A percentile compares a stretch with the other conserved stretches of the same genome.
Conservation (phyloP, 805 yeast genomes). For the Hanseniaspora singularis region DNA sequence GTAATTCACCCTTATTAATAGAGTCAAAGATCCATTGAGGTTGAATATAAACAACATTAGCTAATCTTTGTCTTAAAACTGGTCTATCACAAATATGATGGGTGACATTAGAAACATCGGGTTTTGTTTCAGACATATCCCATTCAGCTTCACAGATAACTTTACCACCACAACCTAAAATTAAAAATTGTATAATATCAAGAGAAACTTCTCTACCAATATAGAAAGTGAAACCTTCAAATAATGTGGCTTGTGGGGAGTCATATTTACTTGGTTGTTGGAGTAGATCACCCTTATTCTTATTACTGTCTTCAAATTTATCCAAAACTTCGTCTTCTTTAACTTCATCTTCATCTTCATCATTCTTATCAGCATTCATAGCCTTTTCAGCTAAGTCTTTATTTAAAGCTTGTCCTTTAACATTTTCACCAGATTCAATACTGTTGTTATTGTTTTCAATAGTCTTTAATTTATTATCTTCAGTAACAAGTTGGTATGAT, state of each 20-base stretch:
- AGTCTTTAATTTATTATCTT: slow-evolving; percentile 24
- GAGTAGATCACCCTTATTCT: slow-evolving; percentile 54
- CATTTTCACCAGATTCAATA: slow-evolving; percentile 25
- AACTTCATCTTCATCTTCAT: slow-evolving; percentile 26
- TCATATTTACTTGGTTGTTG: slow-evolving; percentile 55
- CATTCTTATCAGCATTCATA: slow-evolving; percentile 31
- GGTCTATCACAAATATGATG: slow-evolving; percentile 96
- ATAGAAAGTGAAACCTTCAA: slow-evolving; percentile 65
- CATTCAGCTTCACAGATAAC: slow-evolving; percentile 76
- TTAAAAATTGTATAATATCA: slow-evolving; percentile 78
- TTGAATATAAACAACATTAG: slow-evolving; percentile 87
- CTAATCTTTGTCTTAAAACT: slow-evolving; percentile 56
- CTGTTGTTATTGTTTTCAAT: slow-evolving; percentile 6
- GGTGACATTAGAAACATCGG: slow-evolving; percentile 60
- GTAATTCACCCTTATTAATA: slow-evolving; percentile 61
- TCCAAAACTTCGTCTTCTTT: slow-evolving; percentile 44
- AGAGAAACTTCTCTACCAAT: slow-evolving; percentile 93
- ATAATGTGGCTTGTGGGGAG: slow-evolving; percentile 52
- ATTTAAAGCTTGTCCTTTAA: slow-evolving; percentile 38
- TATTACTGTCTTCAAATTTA: slow-evolving; percentile 52
- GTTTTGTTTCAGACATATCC: slow-evolving; percentile 46
- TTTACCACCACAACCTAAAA: slow-evolving; percentile 76
- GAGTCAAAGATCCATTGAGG: slow-evolving; percentile 98
- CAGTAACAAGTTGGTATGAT: slow-evolving; percentile 60
- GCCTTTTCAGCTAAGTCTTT: slow-evolving; percentile 35